Evolutionary conservation across 1,284 basidiomycete species (phyloP), one percentile per base, ranked within the genome.

Genomic region (Ustilago cynodontis): DNA sequence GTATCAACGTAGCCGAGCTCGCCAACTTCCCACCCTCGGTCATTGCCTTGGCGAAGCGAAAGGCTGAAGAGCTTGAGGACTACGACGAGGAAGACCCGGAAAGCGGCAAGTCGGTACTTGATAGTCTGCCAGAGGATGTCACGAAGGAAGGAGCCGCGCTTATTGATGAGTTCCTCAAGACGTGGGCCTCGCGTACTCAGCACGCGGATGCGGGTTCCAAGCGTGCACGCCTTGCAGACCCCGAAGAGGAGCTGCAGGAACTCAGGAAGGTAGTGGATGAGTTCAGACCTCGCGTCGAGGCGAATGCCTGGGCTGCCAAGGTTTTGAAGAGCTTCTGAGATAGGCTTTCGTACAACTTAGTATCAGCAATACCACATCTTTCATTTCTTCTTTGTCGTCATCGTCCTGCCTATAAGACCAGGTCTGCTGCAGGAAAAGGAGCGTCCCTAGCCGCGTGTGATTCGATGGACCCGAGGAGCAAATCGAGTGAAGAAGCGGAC

Each of bases 21-120:
- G 96, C 97, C 13, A 94, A 96, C 84, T 99, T 99, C 87, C 97
- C 96, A 0, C 93, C 95, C 63, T 92, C 91, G 71, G 95, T 99
- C 5, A 91, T 98, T 70, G 93, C 92, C 88, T 93, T 95, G 57
- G 97, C 97, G 5, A 94, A 94, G 87, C 90, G 92, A 52, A 99
- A 98, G 85, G 96, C 96, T 0, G 94, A 96, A 79, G 96, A 98
- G 79, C 88, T 99, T 31, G 97, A 99, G 87, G 95, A 98, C 83
- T 96, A 95, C 86, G 92, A 91, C 24, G 65, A 62, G 13, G 76
- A 77, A 35, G 59, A 69, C 20, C 24, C 50, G 5, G 35, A 18
- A 16, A 50, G 33, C 10, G 31, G 58, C 29, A 52, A 37, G 14
- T 55, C 59, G 31, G 64, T 71, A 35, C 55, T 76, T 13, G 65